These are phyloP conservation scores for Pelargonium fulgidum DNA, from an alignment of 441 rosid species.

Conservation along the genomic window DNA sequence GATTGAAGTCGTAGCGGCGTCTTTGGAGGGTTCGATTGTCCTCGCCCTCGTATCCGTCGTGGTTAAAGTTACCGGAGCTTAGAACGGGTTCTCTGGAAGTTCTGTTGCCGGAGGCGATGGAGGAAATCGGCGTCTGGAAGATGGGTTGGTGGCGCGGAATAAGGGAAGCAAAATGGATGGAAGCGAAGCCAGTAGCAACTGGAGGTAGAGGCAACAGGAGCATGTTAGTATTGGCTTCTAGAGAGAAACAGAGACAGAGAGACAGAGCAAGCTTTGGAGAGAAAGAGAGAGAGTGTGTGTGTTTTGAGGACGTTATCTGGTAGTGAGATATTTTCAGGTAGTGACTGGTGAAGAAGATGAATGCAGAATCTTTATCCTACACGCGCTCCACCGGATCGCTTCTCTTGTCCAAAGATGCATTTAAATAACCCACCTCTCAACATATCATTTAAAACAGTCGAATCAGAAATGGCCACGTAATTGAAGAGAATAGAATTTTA, in stretches of 20 bases:
- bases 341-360: slow-evolving; percentile 4
- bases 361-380: not conserved
- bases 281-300: too few species aligned
- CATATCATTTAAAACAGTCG: not conserved
- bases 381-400: not conserved
- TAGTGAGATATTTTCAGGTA: not conserved
- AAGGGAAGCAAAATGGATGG: slow-evolving; percentile 28
- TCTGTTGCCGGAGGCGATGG: slow-evolving; percentile 17
- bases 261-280: not conserved
- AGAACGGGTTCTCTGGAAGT: slow-evolving; percentile 21
- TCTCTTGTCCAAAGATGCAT: not conserved
- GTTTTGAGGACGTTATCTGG: not conserved
- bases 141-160: slow-evolving; percentile 26
- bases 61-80: slow-evolving; percentile 10
- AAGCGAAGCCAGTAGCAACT: slow-evolving; percentile 40
- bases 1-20: slow-evolving; percentile 80
- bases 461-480: not conserved
- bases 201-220: slow-evolving; percentile 30
- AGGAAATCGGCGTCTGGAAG: slow-evolving; percentile 19
- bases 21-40: slow-evolving; percentile 44
- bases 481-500: not conserved
- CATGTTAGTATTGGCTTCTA: slow-evolving; percentile 6
- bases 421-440: not conserved
- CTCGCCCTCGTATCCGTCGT: slow-evolving; percentile 19
- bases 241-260: not conserved